Conservation (phyloP, 805 yeast species). For the Candida tibetensis region DNA sequence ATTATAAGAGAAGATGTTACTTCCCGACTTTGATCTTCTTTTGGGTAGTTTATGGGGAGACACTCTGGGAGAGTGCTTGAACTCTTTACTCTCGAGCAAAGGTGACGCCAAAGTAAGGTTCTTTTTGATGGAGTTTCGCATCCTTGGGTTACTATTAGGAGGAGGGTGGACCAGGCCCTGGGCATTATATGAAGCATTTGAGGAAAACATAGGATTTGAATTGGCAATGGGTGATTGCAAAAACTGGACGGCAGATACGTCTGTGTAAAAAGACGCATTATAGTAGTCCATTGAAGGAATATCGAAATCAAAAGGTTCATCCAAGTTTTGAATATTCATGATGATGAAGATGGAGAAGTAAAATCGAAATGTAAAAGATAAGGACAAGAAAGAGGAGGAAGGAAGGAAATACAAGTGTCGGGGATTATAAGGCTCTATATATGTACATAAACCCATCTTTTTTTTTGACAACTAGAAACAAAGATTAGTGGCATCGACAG, state of each 20-base stretch:
- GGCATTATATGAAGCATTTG: neutral
- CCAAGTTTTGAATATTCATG: neutral
- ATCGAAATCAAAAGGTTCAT: constrained; percentile 1
- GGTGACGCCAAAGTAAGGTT: constrained; percentile 23
- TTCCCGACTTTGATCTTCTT: constrained; percentile 1
- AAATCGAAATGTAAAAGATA: too few species aligned
- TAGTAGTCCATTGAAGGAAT: neutral
- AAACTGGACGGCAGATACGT: neutral
- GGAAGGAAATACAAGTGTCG: too few species aligned
- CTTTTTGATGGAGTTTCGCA: constrained; percentile 9
- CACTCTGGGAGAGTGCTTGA: constrained; percentile 3
- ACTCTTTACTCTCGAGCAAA: constrained; percentile 14
- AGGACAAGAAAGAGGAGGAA: too few species aligned
- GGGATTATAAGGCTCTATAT: too few species aligned
- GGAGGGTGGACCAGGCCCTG: neutral
- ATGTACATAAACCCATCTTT: too few species aligned
- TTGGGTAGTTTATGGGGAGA: neutral
- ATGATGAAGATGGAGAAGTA: too few species aligned
- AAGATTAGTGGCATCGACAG: too few species aligned
- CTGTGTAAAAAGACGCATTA: neutral
- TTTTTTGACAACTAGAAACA: too few species aligned
- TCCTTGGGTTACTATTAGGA: neutral
- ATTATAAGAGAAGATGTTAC: constrained; percentile 5
- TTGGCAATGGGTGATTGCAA: constrained; percentile 4
- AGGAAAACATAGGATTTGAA: neutral